Evolutionary conservation across 1,284 basidiomycete genomes (phyloP), one percentile per base, ranked within the genome.

Genomic region (Leccinum variabile): DNA sequence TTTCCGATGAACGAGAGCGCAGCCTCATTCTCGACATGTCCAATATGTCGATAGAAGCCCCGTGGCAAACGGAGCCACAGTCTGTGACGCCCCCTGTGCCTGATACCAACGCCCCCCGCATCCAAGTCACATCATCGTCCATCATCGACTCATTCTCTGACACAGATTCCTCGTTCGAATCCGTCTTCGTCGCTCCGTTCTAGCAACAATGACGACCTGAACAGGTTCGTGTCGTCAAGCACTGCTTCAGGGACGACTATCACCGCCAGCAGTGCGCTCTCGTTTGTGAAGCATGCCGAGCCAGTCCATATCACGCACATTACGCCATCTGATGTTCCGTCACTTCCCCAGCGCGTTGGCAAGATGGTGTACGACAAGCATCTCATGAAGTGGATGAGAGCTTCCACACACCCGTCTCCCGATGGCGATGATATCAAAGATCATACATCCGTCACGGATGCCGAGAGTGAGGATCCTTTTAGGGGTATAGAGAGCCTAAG

Each of bases 321-420:
- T 66, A 85, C 86, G 6, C 94, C 94, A 0, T 82, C 83, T 54
- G 94, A 95, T 69, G 79, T 96, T 13, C 88, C 88, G 13, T 71
- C 84, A 44, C 78, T 93, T 28, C 88, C 91, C 1, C 89, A 93
- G 30, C 81, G 86, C 57, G 86, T 95, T 53, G 94, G 94, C 1
- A 86, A 86, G 70, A 96, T 97, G 94, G 79, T 92, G 46, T 95
- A 89, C 68, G 95, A 97, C 76, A 85, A 82, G 61, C 82, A 82
- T 41, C 81, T 85, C 74, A 91, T 92, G 86, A 85, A 85, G 66
- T 97, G 95, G 95, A 86, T 95, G 56, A 90, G 89, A 75, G 85
- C 77, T 49, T 83, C 76, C 9, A 79, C 75, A 18, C 73, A 65
- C 22, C 18, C 66, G 56, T 71, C 69, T 35, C 76, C 71, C 53